phyloP scores from a whole-genome alignment of 2,329 filamentous ascomycete genomes.

The Pseudogymnoascus sp. region DNA sequence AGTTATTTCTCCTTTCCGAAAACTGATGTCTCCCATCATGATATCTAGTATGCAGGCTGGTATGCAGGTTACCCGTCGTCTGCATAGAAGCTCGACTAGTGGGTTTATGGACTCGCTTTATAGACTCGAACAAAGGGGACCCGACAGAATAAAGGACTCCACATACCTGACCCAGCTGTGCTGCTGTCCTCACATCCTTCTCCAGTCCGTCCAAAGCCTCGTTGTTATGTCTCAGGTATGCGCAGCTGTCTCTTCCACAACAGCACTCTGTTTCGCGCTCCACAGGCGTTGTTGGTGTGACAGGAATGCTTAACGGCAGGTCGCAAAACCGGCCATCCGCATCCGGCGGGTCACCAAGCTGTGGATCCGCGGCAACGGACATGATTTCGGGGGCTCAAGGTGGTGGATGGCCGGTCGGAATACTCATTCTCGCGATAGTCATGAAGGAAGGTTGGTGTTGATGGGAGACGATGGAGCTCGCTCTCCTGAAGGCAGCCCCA shows the following conservation, averaged over 20 bases:
- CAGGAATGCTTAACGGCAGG: neutral
- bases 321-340: neutral
- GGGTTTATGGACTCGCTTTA: conserved; percentile 7
- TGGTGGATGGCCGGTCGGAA: neutral
- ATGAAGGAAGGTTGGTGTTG: neutral
- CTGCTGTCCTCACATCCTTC: conserved; percentile 79
- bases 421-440: neutral
- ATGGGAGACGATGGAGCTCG: neutral
- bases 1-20: conserved; percentile 19
- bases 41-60: neutral
- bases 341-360: neutral
- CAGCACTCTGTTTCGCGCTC: conserved; percentile 57
- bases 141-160: conserved; percentile 15
- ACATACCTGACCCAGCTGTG: conserved; percentile 86
- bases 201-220: conserved; percentile 73
- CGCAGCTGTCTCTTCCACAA: conserved; percentile 75
- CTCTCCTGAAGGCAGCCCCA: conserved; percentile 8
- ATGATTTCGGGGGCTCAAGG: conserved; percentile 7
- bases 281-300: neutral
- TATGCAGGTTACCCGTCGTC: conserved; percentile 8
- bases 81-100: conserved; percentile 3
- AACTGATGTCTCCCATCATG: neutral
- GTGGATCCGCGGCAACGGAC: conserved; percentile 4
- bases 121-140: conserved; percentile 4
- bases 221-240: conserved; percentile 75